A percentile compares a stretch with the other conserved stretches of the same genome.
phyloP scores from a whole-genome alignment of 2,329 filamentous ascomycete genomes.

The Anisogramma anomala region DNA sequence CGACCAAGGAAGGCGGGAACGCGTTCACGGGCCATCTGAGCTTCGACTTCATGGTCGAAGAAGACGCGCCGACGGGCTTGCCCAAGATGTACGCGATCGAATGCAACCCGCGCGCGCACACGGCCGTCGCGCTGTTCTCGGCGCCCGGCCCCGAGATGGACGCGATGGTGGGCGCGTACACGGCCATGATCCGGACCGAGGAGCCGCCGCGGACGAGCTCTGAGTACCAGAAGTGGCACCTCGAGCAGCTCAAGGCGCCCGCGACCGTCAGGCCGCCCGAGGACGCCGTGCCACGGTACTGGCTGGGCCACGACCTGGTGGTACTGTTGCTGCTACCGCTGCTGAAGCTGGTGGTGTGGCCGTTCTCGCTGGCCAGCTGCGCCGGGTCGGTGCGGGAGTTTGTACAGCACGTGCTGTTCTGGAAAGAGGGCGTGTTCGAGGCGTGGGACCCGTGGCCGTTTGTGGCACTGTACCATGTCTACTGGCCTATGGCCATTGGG shows the following conservation, averaged over 20 bases:
- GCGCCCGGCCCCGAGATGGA: conserved; percentile 28
- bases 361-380: conserved; percentile 17
- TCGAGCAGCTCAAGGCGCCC: neutral
- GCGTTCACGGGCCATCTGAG: conserved; percentile 57
- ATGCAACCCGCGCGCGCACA: conserved; percentile 60
- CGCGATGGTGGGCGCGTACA: conserved; percentile 40
- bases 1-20: conserved; percentile 18
- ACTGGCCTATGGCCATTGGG: conserved; percentile 42
- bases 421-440: conserved; percentile 44
- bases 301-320: conserved; percentile 56
- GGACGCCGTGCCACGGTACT: conserved; percentile 35
- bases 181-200: conserved; percentile 30
- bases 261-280: conserved; percentile 14
- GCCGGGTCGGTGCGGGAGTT: conserved; percentile 21
- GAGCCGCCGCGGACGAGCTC: neutral
- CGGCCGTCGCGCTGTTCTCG: conserved; percentile 50
- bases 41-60: conserved; percentile 57
- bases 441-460: conserved; percentile 44
- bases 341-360: conserved; percentile 18
- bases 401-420: conserved; percentile 30
- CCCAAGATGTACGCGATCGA: conserved; percentile 54
- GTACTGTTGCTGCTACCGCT: conserved; percentile 38
- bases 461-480: conserved; percentile 45
- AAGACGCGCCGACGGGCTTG: conserved; percentile 22
- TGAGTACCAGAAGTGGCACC: conserved; percentile 12